Percentiles rank a stretch among this genome's conserved stretches.
Conservation (phyloP, 2,329 filamentous ascomycete genomes). For the Stylonectria norvegica region DNA sequence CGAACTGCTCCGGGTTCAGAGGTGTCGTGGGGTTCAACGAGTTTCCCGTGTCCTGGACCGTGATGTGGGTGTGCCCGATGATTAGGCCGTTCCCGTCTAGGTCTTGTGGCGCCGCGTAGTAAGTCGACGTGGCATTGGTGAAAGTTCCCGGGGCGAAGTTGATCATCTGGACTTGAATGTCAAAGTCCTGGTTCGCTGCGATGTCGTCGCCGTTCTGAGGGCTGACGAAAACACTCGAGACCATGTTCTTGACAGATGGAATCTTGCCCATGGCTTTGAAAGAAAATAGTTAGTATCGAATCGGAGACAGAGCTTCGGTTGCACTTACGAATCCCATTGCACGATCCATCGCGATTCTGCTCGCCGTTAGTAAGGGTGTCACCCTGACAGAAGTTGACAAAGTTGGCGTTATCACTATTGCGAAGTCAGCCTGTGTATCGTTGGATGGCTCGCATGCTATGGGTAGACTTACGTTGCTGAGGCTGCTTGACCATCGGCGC, state of each 20-base stretch:
- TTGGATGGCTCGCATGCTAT: not conserved
- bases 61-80: constrained; percentile 59
- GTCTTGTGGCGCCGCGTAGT: constrained; percentile 58
- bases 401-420: constrained; percentile 56
- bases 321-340: constrained; percentile 59
- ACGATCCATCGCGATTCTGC: constrained; percentile 56
- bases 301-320: not conserved
- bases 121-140: constrained; percentile 57
- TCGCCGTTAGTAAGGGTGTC: constrained; percentile 57
- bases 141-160: constrained; percentile 58
- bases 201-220: constrained; percentile 52
- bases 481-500: constrained; percentile 46
- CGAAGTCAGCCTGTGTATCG: constrained; percentile 8
- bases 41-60: constrained; percentile 53
- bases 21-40: constrained; percentile 48
- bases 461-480: constrained; percentile 48
- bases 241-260: constrained; percentile 52
- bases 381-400: constrained; percentile 60
- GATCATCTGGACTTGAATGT: constrained; percentile 48
- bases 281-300: constrained; percentile 15
- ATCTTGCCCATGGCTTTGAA: constrained; percentile 63
- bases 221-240: constrained; percentile 52
- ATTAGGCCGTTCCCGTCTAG: constrained; percentile 47
- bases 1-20: constrained; percentile 52
- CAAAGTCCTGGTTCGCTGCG: constrained; percentile 46